These are phyloP conservation scores for Corylus americana DNA, from an alignment of 306 rosid species.

Conservation along the genomic window DNA sequence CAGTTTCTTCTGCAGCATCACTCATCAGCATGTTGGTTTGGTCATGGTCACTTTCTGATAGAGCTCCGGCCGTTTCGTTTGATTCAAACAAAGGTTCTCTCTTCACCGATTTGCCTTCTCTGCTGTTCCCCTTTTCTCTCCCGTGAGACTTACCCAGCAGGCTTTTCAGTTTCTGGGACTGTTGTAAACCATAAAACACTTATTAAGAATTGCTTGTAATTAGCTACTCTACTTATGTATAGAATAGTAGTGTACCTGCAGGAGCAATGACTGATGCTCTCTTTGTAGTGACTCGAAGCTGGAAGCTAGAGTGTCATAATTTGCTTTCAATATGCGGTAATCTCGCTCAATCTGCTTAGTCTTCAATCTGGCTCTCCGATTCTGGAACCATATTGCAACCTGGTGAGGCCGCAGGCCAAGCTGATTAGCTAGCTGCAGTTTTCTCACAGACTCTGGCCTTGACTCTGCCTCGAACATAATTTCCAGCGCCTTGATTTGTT, in stretches of 20 bases:
- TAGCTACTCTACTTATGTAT: neutral
- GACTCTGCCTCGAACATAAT: slow-evolving; percentile 69
- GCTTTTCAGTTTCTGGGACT: slow-evolving; percentile 75
- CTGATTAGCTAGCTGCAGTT: slow-evolving; percentile 70
- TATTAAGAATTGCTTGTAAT: neutral
- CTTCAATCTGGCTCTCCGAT: slow-evolving; percentile 89
- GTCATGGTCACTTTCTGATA: slow-evolving; percentile 37
- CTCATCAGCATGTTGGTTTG: slow-evolving; percentile 6
- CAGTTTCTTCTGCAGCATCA: slow-evolving; percentile 51
- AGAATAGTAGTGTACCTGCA: slow-evolving; percentile 55
- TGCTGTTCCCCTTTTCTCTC: slow-evolving; percentile 28
- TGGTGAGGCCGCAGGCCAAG: slow-evolving; percentile 89
- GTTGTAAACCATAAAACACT: slow-evolving; percentile 13
- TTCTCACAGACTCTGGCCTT: slow-evolving; percentile 75
- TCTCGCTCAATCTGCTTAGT: slow-evolving; percentile 80
- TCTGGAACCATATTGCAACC: slow-evolving; percentile 95
- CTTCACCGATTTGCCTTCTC: slow-evolving; percentile 51
- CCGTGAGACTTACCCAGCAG: slow-evolving; percentile 43
- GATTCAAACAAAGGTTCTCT: slow-evolving; percentile 35
- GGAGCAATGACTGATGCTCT: slow-evolving; percentile 64
- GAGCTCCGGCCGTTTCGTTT: slow-evolving; percentile 50
- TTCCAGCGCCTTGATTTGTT: slow-evolving; percentile 76
- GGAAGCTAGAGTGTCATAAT: slow-evolving; percentile 60
- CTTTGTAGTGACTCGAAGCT: slow-evolving; percentile 62
- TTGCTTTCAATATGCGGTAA: slow-evolving; percentile 44